These are phyloP conservation scores for Hamamelis virginiana DNA, from an alignment of 164 flowering plant genomes.

Conservation along the genomic window DNA sequence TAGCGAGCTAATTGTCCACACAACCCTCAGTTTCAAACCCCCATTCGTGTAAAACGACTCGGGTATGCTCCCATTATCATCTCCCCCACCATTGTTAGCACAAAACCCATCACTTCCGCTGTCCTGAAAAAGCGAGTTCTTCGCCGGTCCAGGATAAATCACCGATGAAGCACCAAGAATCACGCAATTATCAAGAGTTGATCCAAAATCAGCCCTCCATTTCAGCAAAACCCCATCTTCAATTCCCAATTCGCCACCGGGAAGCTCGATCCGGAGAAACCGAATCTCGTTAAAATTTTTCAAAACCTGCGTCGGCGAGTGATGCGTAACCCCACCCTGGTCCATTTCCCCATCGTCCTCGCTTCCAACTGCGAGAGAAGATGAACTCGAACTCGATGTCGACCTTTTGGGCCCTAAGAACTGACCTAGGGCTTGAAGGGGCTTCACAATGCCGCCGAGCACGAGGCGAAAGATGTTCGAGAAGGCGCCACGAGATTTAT, in stretches of 20 bases:
- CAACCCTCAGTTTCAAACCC: slow-evolving; percentile 77
- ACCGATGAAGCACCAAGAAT: slow-evolving; percentile 84
- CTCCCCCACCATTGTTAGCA: slow-evolving; percentile 18
- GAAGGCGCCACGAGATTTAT: slow-evolving; percentile 44
- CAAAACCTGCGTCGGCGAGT: slow-evolving; percentile 86
- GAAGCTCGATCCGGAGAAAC: slow-evolving; percentile 72
- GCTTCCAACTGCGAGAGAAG: slow-evolving; percentile 23
- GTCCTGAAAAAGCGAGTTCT: slow-evolving; percentile 1
- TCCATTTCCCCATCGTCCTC: slow-evolving; percentile 44
- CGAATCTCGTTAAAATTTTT: slow-evolving; percentile 79
- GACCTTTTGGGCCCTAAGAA: slow-evolving; percentile 44
- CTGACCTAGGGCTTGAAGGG: slow-evolving; percentile 67
- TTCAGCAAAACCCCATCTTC: slow-evolving; percentile 84
- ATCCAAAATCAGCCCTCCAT: slow-evolving; percentile 93
- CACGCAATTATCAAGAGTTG: slow-evolving; percentile 80
- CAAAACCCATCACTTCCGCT: slow-evolving; percentile 17
- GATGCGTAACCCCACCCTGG: slow-evolving; percentile 70
- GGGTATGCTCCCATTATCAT: slow-evolving; percentile 87
- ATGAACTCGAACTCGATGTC: neutral
- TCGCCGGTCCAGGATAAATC: slow-evolving; percentile 9
- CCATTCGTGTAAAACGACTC: slow-evolving; percentile 93
- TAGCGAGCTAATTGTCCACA: slow-evolving; percentile 88
- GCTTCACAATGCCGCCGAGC: slow-evolving; percentile 60
- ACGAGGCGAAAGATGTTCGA: slow-evolving; percentile 45
- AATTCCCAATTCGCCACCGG: slow-evolving; percentile 86